Percentiles rank a stretch among this genome's conserved stretches.
Evolutionary conservation across 2,329 filamentous ascomycete genomes (phyloP).

Genomic region (Incumbomyces delicatus): DNA sequence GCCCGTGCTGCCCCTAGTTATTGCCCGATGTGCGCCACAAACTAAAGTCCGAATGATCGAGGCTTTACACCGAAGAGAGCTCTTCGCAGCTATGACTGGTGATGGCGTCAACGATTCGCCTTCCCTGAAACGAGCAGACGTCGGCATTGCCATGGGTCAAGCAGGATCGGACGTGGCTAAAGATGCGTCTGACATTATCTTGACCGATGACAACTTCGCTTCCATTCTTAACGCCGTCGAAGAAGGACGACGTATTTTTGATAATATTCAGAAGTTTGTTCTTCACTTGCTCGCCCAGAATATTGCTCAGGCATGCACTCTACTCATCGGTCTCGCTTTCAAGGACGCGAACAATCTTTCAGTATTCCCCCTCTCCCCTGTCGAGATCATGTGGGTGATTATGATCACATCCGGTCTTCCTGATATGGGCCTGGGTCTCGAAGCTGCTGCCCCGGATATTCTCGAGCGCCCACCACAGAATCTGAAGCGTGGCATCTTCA

Average conservation of each 20-base stretch:
- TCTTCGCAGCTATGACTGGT: conserved; percentile 69
- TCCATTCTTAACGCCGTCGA: conserved; percentile 72
- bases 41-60: conserved; percentile 10
- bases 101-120: conserved; percentile 81
- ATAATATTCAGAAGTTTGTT: conserved; percentile 72
- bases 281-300: conserved; percentile 71
- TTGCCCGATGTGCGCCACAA: conserved; percentile 13
- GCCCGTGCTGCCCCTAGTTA: conserved; percentile 44
- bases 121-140: conserved; percentile 61
- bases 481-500: conserved; percentile 31
- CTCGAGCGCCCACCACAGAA: conserved; percentile 72
- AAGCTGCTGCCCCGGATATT: conserved; percentile 63
- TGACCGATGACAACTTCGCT: conserved; percentile 70
- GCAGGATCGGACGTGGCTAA: conserved; percentile 71
- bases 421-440: conserved; percentile 75
- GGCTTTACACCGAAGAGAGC: conserved; percentile 24
- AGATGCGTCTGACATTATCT: conserved; percentile 83
- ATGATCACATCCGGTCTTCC: conserved; percentile 80
- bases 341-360: conserved; percentile 61
- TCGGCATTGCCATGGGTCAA: conserved; percentile 83
- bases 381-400: conserved; percentile 88
- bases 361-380: conserved; percentile 73
- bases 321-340: conserved; percentile 72
- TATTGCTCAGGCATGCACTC: conserved; percentile 70
- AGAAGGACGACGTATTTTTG: conserved; percentile 67